A percentile compares a stretch with the other conserved stretches of the same genome.
phyloP scores from a whole-genome alignment of 148 eudicot species.

The Fallopia convolvulus region DNA sequence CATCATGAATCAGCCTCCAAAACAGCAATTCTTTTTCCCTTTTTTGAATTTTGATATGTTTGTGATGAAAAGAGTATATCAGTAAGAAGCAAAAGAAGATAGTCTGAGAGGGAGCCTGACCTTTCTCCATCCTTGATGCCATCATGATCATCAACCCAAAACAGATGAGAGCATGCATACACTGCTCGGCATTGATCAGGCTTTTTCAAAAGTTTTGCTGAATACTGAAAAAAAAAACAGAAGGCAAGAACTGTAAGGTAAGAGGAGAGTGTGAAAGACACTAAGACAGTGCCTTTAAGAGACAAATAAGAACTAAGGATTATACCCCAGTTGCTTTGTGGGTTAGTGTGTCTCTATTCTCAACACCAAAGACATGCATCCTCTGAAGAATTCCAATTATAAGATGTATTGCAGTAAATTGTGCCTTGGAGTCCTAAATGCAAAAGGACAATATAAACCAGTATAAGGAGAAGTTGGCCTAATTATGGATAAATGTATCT shows the following conservation, averaged over 20 bases:
- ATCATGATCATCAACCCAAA: conserved; percentile 95
- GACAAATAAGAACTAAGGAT: not conserved
- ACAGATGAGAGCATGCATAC: conserved; percentile 96
- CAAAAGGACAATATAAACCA: conserved; percentile 9
- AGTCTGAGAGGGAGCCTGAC: conserved; percentile 22
- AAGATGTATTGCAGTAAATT: conserved; percentile 96
- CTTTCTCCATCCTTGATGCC: conserved; percentile 98
- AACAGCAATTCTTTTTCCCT: not conserved
- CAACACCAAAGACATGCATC: conserved; percentile 87
- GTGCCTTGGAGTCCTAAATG: conserved; percentile 91
- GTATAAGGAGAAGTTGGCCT: not conserved
- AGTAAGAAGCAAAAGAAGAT: not conserved
- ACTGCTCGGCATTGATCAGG: conserved; percentile 99
- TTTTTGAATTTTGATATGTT: not conserved
- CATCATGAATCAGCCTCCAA: not conserved
- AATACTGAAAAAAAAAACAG: conserved; percentile 48
- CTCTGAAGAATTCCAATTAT: conserved; percentile 94
- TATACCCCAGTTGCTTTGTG: conserved; percentile 99
- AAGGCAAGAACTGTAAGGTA: not conserved
- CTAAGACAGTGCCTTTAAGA: not conserved
- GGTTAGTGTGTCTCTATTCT: conserved; percentile 90
- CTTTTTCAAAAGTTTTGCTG: conserved; percentile 94
- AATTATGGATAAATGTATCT: not conserved
- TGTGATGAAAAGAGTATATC: not conserved
- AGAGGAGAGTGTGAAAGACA: not conserved